These are phyloP conservation scores for Zygosaccharomyces pseudorouxii DNA, from an alignment of 805 yeast species.

Conservation along the genomic window DNA sequence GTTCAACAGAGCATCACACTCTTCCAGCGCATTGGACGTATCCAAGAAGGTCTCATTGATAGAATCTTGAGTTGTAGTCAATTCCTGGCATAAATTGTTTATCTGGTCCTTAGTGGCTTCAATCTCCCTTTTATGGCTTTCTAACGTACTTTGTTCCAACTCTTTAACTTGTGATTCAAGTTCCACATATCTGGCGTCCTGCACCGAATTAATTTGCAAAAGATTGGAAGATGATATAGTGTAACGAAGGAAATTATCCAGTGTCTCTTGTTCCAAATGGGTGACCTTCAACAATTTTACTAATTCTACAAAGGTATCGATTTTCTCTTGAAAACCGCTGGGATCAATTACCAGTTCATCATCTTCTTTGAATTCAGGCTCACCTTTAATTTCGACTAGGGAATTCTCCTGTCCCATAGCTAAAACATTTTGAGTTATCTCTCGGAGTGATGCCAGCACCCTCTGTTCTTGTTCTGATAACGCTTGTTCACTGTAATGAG, in stretches of 20 bases:
- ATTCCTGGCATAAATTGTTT: slow-evolving; percentile 11
- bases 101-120: slow-evolving; percentile 20
- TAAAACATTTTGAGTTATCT: slow-evolving; percentile 21
- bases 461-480: slow-evolving; percentile 23
- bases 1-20: slow-evolving; percentile 22
- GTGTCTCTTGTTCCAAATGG: slow-evolving; percentile 32
- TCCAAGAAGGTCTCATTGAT: slow-evolving; percentile 25
- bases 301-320: slow-evolving; percentile 22
- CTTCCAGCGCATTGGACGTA: slow-evolving; percentile 23
- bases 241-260: slow-evolving; percentile 32
- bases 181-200: slow-evolving; percentile 23
- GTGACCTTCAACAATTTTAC: slow-evolving; percentile 22
- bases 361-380: neutral
- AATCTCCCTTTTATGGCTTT: slow-evolving; percentile 20
- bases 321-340: slow-evolving; percentile 14
- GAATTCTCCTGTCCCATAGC: slow-evolving; percentile 23
- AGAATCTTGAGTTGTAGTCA: slow-evolving; percentile 20
- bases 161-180: slow-evolving; percentile 21
- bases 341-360: slow-evolving; percentile 17
- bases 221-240: slow-evolving; percentile 25
- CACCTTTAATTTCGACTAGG: slow-evolving; percentile 11
- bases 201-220: slow-evolving; percentile 19
- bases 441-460: slow-evolving; percentile 17
- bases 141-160: slow-evolving; percentile 18
- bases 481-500: slow-evolving; percentile 17